phyloP scores from a whole-genome alignment of 495 filamentous ascomycete genomes.

The Penicillium steckii region DNA sequence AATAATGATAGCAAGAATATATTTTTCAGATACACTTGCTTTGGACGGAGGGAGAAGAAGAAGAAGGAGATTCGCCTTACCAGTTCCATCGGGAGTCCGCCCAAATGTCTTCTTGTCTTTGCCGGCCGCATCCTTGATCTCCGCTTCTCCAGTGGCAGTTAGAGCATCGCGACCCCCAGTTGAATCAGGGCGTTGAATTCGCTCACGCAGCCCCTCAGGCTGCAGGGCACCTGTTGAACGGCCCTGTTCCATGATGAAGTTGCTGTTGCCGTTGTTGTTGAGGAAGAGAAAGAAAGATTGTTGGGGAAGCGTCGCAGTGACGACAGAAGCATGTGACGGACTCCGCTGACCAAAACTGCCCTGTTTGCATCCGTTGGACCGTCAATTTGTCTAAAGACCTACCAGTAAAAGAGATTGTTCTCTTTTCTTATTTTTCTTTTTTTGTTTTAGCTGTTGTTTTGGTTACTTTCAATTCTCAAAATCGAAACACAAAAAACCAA shows the following conservation, averaged over 20 bases:
- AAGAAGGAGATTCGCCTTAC: too few relatives aligned
- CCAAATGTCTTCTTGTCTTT: constrained; percentile 79
- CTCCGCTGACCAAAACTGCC: constrained; percentile 11
- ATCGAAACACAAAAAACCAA: neutral
- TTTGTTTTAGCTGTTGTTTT: too few relatives aligned
- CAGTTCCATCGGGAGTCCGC: constrained; percentile 83
- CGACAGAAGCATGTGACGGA: constrained; percentile 36
- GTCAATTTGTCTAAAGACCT: neutral
- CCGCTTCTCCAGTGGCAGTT: constrained; percentile 34
- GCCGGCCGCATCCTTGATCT: constrained; percentile 40
- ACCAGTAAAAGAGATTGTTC: neutral
- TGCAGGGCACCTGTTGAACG: constrained; percentile 45
- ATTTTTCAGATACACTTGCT: too few relatives aligned
- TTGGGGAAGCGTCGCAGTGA: constrained; percentile 10
- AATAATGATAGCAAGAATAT: neutral
- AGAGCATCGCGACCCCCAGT: constrained; percentile 35
- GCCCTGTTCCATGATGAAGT: constrained; percentile 46
- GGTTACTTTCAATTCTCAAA: too few relatives aligned
- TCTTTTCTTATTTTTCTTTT: neutral
- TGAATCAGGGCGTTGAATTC: constrained; percentile 37
- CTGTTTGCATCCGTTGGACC: constrained; percentile 18
- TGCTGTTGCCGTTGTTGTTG: too few relatives aligned
- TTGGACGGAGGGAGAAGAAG: too few relatives aligned
- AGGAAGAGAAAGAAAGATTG: constrained; percentile 9
- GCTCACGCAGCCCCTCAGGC: constrained; percentile 46